Percentiles rank a stretch among this genome's conserved stretches.
phyloP scores from a whole-genome alignment of 2,329 filamentous ascomycete species.

The Trematosphaeria pertusa region DNA sequence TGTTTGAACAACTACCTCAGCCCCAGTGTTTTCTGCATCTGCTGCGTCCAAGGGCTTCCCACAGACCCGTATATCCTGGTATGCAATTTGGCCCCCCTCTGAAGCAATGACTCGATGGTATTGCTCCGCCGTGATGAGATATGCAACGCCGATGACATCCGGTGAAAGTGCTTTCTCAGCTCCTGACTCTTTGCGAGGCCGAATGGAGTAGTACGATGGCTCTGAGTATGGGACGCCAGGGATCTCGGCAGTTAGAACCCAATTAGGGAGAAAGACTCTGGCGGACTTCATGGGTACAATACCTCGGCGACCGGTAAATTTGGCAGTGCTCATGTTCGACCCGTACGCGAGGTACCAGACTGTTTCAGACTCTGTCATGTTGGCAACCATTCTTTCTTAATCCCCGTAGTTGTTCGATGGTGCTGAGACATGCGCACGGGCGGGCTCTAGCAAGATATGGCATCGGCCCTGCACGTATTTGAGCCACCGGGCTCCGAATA shows the following conservation, averaged over 20 bases:
- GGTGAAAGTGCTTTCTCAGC: not conserved
- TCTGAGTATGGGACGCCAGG: constrained; percentile 26
- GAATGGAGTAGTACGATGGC: constrained; percentile 20
- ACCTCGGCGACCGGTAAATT: constrained; percentile 22
- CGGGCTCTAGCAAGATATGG: too few species aligned
- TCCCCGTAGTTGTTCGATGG: too few species aligned
- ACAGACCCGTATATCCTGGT: constrained; percentile 6
- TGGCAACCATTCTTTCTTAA: too few species aligned
- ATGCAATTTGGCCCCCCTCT: constrained; percentile 26
- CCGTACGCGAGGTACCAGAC: constrained; percentile 32
- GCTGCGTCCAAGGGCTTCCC: not conserved
- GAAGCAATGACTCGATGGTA: constrained; percentile 22
- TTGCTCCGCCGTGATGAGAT: constrained; percentile 21
- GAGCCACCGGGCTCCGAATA: too few species aligned
- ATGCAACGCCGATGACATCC: constrained; percentile 20
- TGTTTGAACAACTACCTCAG: not conserved
- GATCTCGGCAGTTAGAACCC: constrained; percentile 18
- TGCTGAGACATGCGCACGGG: too few species aligned
- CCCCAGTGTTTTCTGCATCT: not conserved
- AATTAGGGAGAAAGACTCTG: constrained; percentile 14
- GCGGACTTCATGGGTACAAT: constrained; percentile 14
- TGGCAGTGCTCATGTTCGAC: constrained; percentile 26
- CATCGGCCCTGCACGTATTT: too few species aligned
- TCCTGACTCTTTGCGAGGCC: not conserved
- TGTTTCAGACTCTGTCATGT: not conserved